Evolutionary conservation across 2,329 filamentous ascomycete genomes (phyloP).

Genomic region (Pseudocercospora crystallina): DNA sequence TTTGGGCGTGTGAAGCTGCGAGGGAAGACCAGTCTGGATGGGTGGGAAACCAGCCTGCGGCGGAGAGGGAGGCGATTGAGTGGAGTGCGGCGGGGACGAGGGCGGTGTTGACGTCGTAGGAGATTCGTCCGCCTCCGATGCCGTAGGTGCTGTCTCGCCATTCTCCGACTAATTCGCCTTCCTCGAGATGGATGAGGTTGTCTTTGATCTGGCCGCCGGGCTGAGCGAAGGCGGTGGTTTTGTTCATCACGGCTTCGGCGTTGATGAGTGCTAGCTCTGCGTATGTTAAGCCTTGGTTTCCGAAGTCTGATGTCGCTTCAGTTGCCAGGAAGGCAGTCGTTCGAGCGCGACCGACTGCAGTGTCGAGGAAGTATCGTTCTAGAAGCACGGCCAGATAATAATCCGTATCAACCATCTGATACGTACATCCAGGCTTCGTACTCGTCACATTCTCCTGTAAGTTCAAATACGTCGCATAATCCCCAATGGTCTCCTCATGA

Average conservation of each 20-base stretch:
- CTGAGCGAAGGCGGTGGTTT: constrained; percentile 54
- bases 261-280: constrained; percentile 52
- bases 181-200: constrained; percentile 60
- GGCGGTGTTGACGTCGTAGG: constrained; percentile 65
- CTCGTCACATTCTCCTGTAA: constrained; percentile 50
- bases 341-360: constrained; percentile 42
- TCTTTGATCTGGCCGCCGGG: constrained; percentile 47
- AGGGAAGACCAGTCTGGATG: constrained; percentile 48
- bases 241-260: constrained; percentile 59
- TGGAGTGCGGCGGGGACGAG: constrained; percentile 62
- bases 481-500: constrained; percentile 66
- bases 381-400: constrained; percentile 61
- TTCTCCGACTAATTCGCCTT: constrained; percentile 57
- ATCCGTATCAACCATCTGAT: constrained; percentile 58
- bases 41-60: constrained; percentile 52
- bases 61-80: constrained; percentile 55
- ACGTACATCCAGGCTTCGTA: constrained; percentile 52
- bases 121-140: constrained; percentile 62
- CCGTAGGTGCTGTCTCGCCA: constrained; percentile 64
- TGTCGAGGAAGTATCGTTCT: constrained; percentile 58
- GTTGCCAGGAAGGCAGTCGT: constrained; percentile 40
- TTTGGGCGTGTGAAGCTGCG: constrained; percentile 54
- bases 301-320: constrained; percentile 50
- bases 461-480: constrained; percentile 64
- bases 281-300: constrained; percentile 57